Evolutionary conservation across 176 grass and related monocot genomes (phyloP).

Genomic region (Dendrocalamus sinicus): DNA sequence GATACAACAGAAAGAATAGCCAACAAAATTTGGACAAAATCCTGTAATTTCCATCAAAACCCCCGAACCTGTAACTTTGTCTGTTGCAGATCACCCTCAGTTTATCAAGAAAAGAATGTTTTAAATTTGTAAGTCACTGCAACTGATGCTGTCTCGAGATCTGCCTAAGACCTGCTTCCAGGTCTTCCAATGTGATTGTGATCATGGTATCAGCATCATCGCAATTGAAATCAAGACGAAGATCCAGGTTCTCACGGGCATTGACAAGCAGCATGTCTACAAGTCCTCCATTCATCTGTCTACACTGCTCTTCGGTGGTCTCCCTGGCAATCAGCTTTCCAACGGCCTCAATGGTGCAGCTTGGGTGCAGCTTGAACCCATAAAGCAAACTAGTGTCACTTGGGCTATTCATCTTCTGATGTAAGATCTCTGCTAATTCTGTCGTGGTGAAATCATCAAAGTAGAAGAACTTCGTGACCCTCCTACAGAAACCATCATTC

Average conservation of each 20-base stretch:
- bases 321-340: constrained; percentile 65
- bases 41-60: neutral
- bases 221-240: constrained; percentile 82
- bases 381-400: constrained; percentile 63
- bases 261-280: constrained; percentile 76
- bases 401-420: constrained; percentile 70
- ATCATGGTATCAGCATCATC: constrained; percentile 60
- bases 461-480: constrained; percentile 88
- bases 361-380: constrained; percentile 78
- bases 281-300: constrained; percentile 89
- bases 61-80: neutral
- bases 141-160: constrained; percentile 51
- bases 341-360: constrained; percentile 58
- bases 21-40: neutral
- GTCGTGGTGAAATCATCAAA: constrained; percentile 79
- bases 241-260: constrained; percentile 85
- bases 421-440: constrained; percentile 86
- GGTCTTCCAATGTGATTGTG: constrained; percentile 79
- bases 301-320: constrained; percentile 63
- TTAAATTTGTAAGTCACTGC: constrained; percentile 25
- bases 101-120: constrained; percentile 7
- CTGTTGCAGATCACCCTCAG: neutral
- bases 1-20: constrained; percentile 37
- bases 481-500: constrained; percentile 89
- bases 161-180: constrained; percentile 79